A percentile compares a stretch with the other conserved stretches of the same genome.
These are phyloP conservation scores for Pontederia paniculata DNA, from an alignment of 176 grass and related monocot species.

Conservation along the genomic window DNA sequence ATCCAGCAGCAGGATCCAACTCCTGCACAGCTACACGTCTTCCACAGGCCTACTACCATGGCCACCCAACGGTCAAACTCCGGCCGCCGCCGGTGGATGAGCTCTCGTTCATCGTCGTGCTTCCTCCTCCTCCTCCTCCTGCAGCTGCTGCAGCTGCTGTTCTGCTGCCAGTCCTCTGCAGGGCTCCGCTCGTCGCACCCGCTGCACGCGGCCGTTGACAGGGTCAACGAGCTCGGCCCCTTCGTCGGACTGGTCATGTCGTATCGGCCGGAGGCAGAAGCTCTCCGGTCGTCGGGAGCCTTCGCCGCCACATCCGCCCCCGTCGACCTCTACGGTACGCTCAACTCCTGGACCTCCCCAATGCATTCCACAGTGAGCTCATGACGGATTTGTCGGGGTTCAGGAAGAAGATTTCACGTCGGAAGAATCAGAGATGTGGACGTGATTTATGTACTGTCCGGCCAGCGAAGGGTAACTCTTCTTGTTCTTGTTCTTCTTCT, in stretches of 20 bases:
- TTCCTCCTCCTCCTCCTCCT: conserved; percentile 22
- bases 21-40: no score
- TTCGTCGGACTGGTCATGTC: conserved; percentile 74
- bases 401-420: conserved; percentile 64
- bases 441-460: conserved; percentile 64
- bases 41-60: no score
- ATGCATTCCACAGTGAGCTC: not conserved
- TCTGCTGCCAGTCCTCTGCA: conserved; percentile 2
- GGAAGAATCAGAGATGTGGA: conserved; percentile 53
- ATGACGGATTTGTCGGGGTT: not conserved
- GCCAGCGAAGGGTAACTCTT: conserved; percentile 65
- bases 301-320: conserved; percentile 31
- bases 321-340: conserved; percentile 57
- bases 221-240: conserved; percentile 28
- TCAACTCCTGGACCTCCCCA: conserved; percentile 7
- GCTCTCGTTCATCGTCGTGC: no score
- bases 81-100: no score
- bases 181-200: conserved; percentile 16
- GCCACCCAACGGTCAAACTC: no score
- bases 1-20: no score
- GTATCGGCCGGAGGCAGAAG: conserved; percentile 44
- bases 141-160: no score
- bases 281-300: conserved; percentile 47
- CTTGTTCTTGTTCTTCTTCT: not conserved
- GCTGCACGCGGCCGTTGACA: conserved; percentile 26